Conservation (phyloP, 1,284 basidiomycete genomes). For the Tilletia indica region DNA sequence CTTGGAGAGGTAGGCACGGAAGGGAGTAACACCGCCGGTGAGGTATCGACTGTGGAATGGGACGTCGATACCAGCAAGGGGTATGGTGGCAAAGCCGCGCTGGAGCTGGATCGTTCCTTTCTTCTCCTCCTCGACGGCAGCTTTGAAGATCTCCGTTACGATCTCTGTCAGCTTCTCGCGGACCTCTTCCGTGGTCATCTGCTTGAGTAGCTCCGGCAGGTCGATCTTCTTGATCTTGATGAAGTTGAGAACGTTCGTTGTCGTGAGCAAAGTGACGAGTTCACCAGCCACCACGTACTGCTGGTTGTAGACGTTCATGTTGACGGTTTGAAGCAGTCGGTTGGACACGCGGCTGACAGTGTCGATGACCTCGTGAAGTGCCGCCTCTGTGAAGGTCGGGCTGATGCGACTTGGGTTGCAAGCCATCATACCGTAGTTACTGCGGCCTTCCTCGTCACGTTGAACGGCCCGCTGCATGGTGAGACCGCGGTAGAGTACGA, state of each 20-base stretch:
- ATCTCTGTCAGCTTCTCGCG: conserved; percentile 90
- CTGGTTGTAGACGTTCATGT: conserved; percentile 84
- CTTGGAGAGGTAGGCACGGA: conserved; percentile 91
- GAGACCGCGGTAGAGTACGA: conserved; percentile 98
- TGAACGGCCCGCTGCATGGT: conserved; percentile 99
- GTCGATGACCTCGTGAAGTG: conserved; percentile 89
- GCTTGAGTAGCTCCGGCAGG: conserved; percentile 82
- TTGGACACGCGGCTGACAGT: conserved; percentile 69
- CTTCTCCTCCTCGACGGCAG: conserved; percentile 72
- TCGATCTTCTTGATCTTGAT: conserved; percentile 96
- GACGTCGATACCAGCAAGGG: conserved; percentile 85
- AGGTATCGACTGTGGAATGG: conserved; percentile 98
- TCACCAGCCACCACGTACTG: conserved; percentile 85
- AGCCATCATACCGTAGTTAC: conserved; percentile 97
- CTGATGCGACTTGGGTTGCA: conserved; percentile 95
- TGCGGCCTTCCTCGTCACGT: conserved; percentile 84
- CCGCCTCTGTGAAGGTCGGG: conserved; percentile 73
- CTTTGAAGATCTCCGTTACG: conserved; percentile 75
- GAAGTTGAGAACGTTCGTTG: conserved; percentile 95
- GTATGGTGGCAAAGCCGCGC: conserved; percentile 73
- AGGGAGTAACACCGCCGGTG: conserved; percentile 91
- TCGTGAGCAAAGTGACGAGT: conserved; percentile 82
- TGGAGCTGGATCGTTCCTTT: conserved; percentile 90
- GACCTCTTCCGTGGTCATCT: conserved; percentile 78
- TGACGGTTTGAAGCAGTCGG: conserved; percentile 81